Conservation (phyloP, 1,284 basidiomycete species). For the Violaceomyces palustris region DNA sequence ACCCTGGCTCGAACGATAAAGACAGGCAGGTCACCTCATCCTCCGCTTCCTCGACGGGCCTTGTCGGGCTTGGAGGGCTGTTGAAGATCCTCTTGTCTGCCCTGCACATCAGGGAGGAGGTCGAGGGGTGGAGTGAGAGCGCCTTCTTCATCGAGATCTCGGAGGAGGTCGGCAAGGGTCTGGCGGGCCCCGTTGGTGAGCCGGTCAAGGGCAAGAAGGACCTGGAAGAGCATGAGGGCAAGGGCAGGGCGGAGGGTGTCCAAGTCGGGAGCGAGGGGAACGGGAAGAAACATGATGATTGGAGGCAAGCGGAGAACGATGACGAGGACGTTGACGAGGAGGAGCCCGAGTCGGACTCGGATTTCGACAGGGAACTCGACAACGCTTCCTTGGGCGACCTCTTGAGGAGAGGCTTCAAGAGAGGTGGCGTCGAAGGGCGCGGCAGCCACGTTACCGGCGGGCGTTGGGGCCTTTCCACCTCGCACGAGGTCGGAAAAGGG, state of each 20-base stretch:
- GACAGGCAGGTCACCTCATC: neutral
- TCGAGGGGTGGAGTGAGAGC: constrained; percentile 35
- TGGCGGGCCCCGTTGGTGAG: too few relatives aligned
- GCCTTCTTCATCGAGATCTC: constrained; percentile 38
- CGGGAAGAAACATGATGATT: too few relatives aligned
- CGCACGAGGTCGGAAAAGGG: neutral
- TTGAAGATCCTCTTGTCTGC: constrained; percentile 44
- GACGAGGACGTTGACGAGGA: too few relatives aligned
- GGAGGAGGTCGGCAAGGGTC: constrained; percentile 15
- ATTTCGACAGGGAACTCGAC: constrained; percentile 38
- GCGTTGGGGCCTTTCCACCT: neutral
- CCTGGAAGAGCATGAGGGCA: constrained; percentile 15
- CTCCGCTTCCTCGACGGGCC: constrained; percentile 6
- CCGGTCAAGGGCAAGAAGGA: constrained; percentile 9
- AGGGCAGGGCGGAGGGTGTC: too few relatives aligned
- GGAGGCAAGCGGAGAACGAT: too few relatives aligned
- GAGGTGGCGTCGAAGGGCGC: constrained; percentile 19
- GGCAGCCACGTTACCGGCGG: constrained; percentile 5
- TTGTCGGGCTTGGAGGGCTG: constrained; percentile 39
- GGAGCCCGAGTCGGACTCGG: too few relatives aligned
- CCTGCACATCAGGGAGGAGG: constrained; percentile 23
- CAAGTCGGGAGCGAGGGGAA: too few relatives aligned
- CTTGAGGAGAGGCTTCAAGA: constrained; percentile 32
- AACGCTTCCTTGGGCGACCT: constrained; percentile 35
- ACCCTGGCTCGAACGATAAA: too few relatives aligned